These are phyloP conservation scores for Iberis pinnata DNA, from an alignment of 345 rosid species.

Conservation along the genomic window DNA sequence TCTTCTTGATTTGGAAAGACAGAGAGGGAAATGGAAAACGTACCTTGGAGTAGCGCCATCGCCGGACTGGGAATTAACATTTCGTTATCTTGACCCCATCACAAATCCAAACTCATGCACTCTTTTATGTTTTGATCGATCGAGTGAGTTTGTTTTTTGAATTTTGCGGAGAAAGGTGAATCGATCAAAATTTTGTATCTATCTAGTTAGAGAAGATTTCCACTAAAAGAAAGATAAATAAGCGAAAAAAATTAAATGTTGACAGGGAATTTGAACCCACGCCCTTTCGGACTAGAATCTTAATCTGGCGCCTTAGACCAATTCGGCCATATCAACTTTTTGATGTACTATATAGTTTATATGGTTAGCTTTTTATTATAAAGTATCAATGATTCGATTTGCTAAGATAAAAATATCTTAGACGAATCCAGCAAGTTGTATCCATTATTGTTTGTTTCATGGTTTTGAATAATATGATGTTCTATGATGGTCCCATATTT, in stretches of 20 bases:
- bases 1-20: background rate
- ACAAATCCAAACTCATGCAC: background rate
- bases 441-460: slow-evolving; percentile 76
- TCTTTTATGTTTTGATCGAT: too few relatives aligned
- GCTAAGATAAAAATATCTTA: too few relatives aligned
- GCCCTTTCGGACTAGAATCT: slow-evolving; percentile 99
- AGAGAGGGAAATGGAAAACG: slow-evolving; percentile 3
- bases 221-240: too few relatives aligned
- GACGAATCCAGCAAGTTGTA: too few relatives aligned
- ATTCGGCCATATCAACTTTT: slow-evolving; percentile 92
- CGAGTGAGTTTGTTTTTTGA: too few relatives aligned
- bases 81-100: slow-evolving; percentile 58
- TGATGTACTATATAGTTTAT: too few relatives aligned
- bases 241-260: slow-evolving; percentile 27
- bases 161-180: too few relatives aligned
- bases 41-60: slow-evolving; percentile 88
- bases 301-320: slow-evolving; percentile 99
- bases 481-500: slow-evolving; percentile 69
- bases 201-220: too few relatives aligned
- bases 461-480: slow-evolving; percentile 86
- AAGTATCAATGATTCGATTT: too few relatives aligned
- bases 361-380: too few relatives aligned
- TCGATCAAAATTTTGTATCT: too few relatives aligned
- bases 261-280: slow-evolving; percentile 97
- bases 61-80: slow-evolving; percentile 46